These are phyloP conservation scores for Debaryomycetaceae sp. DNA, from an alignment of 1,139 yeast genomes.

Conservation along the genomic window DNA sequence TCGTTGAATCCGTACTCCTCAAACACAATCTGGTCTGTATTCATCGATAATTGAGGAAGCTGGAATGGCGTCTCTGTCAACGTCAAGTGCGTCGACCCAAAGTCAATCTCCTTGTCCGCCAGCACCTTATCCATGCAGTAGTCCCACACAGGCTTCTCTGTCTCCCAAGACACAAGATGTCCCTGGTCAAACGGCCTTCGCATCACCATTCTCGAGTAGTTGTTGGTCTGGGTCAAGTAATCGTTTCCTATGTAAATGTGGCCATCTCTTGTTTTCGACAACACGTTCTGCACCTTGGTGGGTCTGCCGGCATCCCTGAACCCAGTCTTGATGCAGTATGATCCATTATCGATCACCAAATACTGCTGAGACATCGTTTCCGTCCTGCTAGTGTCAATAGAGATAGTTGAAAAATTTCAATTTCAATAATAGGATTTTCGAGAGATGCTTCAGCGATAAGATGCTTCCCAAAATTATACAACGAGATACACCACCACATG, in stretches of 20 bases:
- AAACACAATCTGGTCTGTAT: constrained; percentile 87
- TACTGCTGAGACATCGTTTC: constrained; percentile 13
- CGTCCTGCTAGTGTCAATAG: neutral
- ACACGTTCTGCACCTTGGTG: constrained; percentile 58
- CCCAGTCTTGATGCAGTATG: constrained; percentile 80
- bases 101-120: constrained; percentile 36
- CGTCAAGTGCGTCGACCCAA: constrained; percentile 48
- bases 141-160: constrained; percentile 94
- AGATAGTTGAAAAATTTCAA: neutral
- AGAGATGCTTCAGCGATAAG: neutral
- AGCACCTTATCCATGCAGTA: constrained; percentile 44
- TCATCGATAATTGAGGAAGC: constrained; percentile 76
- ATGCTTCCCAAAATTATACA: neutral
- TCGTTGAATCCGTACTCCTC: constrained; percentile 86
- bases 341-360: constrained; percentile 78
- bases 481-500: too few species aligned
- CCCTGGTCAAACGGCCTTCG: constrained; percentile 87
- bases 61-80: constrained; percentile 80
- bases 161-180: constrained; percentile 87
- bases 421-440: neutral
- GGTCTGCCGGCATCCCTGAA: constrained; percentile 43
- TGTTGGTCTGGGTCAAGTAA: constrained; percentile 58
- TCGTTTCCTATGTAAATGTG: constrained; percentile 68
- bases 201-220: constrained; percentile 71
- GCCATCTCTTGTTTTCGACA: constrained; percentile 76